Evolutionary conservation across 768 basidiomycete genomes (phyloP).

Genomic region (Suillus alpinus): DNA sequence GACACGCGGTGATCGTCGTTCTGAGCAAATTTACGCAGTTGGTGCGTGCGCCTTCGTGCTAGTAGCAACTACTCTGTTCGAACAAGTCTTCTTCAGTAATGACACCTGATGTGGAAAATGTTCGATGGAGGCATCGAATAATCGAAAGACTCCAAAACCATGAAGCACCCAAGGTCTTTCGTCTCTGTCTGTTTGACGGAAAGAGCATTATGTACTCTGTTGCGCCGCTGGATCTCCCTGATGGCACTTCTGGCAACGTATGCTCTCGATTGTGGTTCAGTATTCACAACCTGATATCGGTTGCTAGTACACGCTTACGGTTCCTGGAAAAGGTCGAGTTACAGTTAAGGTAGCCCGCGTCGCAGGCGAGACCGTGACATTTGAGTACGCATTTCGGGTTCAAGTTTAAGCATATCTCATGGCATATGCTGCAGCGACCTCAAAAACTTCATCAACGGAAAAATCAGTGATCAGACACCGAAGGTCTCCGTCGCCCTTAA

Average conservation of each 20-base stretch:
- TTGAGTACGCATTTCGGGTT: not conserved
- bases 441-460: slow-evolving; percentile 24
- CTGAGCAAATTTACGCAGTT: slow-evolving; percentile 4
- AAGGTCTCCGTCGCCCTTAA: slow-evolving; percentile 40
- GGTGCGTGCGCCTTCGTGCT: slow-evolving; percentile 20
- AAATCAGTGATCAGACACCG: slow-evolving; percentile 19
- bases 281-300: not conserved
- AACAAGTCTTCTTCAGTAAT: slow-evolving; percentile 16
- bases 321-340: slow-evolving; percentile 34
- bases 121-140: slow-evolving; percentile 29
- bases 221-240: slow-evolving; percentile 24
- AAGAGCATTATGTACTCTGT: slow-evolving; percentile 39
- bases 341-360: slow-evolving; percentile 36
- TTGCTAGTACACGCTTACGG: slow-evolving; percentile 19
- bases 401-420: not conserved
- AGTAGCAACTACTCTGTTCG: slow-evolving; percentile 10
- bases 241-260: slow-evolving; percentile 32
- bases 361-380: slow-evolving; percentile 35
- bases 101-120: slow-evolving; percentile 3
- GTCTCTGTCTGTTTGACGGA: slow-evolving; percentile 47
- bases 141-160: slow-evolving; percentile 38
- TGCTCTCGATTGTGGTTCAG: slow-evolving; percentile 5
- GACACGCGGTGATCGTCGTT: not conserved
- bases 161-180: slow-evolving; percentile 37
- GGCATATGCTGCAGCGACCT: slow-evolving; percentile 21